These are phyloP conservation scores for Debaryomyces robertsiae DNA, from an alignment of 1,139 yeast species.

Conservation along the genomic window DNA sequence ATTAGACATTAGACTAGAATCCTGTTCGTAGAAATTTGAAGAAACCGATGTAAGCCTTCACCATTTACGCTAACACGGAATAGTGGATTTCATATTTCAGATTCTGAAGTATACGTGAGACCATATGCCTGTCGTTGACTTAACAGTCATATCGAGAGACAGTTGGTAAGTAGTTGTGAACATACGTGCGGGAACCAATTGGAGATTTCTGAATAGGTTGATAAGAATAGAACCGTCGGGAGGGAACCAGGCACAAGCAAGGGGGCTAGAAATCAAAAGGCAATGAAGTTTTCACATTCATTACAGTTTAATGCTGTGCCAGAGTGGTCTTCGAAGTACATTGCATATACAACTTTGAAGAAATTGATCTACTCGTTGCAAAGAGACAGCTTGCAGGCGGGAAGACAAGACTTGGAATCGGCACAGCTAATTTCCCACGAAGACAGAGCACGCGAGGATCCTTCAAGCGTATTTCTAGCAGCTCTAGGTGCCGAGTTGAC, in stretches of 20 bases:
- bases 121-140: no score
- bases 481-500: constrained; percentile 57
- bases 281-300: constrained; percentile 73
- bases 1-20: no score
- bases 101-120: no score
- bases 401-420: constrained; percentile 32
- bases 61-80: no score
- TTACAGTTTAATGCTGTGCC: constrained; percentile 76
- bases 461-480: constrained; percentile 46
- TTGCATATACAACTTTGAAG: constrained; percentile 65
- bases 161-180: neutral
- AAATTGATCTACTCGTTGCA: constrained; percentile 67
- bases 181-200: neutral
- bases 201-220: neutral
- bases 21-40: no score
- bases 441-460: constrained; percentile 22
- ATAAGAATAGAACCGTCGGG: neutral
- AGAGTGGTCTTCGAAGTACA: constrained; percentile 72
- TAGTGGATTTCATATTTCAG: no score
- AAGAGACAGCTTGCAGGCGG: constrained; percentile 46
- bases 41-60: no score
- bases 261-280: neutral
- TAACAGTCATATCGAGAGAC: no score
- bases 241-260: neutral
- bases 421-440: constrained; percentile 30